A percentile compares a stretch with the other conserved stretches of the same genome.
phyloP scores from a whole-genome alignment of 805 yeast genomes.

The Cyberlindnera samutprakarnensis region DNA sequence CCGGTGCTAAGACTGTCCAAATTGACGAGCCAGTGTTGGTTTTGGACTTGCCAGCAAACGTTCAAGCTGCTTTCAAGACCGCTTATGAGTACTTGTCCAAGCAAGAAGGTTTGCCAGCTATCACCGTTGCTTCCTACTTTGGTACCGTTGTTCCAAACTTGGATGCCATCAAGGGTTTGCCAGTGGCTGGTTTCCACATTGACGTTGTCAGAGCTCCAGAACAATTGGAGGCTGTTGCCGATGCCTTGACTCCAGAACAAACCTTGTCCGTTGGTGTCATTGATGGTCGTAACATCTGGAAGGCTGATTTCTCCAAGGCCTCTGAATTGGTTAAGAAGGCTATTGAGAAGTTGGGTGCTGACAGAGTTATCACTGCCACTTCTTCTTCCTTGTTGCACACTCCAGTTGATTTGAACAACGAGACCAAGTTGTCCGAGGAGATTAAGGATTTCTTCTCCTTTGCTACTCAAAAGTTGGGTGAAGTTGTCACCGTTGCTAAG shows the following conservation, averaged over 20 bases:
- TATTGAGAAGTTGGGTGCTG: conserved; percentile 75
- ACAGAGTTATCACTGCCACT: conserved; percentile 84
- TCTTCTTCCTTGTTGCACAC: conserved; percentile 97
- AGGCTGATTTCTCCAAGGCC: conserved; percentile 88
- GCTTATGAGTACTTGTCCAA: conserved; percentile 75
- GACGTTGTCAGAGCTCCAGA: conserved; percentile 96
- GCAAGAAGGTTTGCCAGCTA: conserved; percentile 65
- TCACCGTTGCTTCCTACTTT: conserved; percentile 86
- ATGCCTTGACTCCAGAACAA: conserved; percentile 62
- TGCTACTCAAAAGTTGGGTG: conserved; percentile 92
- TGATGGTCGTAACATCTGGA: conserved; percentile 99
- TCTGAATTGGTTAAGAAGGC: conserved; percentile 76
- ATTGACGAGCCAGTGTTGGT: conserved; percentile 97
- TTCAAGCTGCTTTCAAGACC: conserved; percentile 79
- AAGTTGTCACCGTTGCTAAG: conserved; percentile 88
- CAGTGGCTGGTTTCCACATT: conserved; percentile 93
- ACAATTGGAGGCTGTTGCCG: conserved; percentile 80
- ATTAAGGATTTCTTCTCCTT: conserved; percentile 98
- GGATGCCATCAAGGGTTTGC: conserved; percentile 78
- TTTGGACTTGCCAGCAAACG: conserved; percentile 79
- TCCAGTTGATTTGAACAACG: conserved; percentile 92
- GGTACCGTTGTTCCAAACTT: conserved; percentile 99
- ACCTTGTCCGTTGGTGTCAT: conserved; percentile 92
- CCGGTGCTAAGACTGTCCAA: conserved; percentile 94
- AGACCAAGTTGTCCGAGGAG: conserved; percentile 82